Base-by-base conservation (phyloP, 441 rosid genomes). In the Erodium chrysanthum region DNA sequence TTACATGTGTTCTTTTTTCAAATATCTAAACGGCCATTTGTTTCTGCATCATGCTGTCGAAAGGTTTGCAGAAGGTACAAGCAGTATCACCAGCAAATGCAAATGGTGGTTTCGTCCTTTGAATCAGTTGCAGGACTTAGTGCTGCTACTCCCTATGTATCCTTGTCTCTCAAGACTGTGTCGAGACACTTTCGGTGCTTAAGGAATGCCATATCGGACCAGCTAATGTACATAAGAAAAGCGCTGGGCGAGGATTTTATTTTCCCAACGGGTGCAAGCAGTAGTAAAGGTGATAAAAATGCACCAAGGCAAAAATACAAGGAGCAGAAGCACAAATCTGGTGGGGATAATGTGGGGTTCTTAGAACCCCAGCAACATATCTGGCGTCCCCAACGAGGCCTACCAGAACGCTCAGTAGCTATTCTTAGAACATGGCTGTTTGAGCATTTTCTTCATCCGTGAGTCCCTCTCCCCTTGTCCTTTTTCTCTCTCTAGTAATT, bases 341-440 rank as follows among this genome's bases (percentile, higher is more conserved):
- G 77, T 37, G 82, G 78, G 70, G 74, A 69, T 40, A 72, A 69
- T 64, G 68, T 54, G 56, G 56, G 56, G 56, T 50, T 50, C 56
- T 21, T 4, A n/a, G 56, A 50, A n/a, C 56, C 56, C 56, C 56
- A 50, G 15, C 56, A 50, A 42, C 80, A 82, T 18, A 71, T 77
- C 66, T 86, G 88, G 88, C 76, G 89, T 71, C 89, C 88, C 66
- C 89, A 86, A 64, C 69, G 94, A 71, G 89, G 89, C 23, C 84
- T 86, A 27, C 88, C 91, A 1, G 94, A 86, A 73, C 86, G 83
- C n/a, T 69, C 91, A 0, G 87, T 86, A 10, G 81, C 86, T 0
- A 70, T 86, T 70, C 88, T 84, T 7, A 77, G 84, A 69, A 85
- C 88, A 42, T 88, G 89, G 89, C 73, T 85, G 42, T 85, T 84